Evolutionary conservation across 441 rosid species (phyloP), one percentile per base, ranked within the genome.

Genomic region (Populus hybrid): DNA sequence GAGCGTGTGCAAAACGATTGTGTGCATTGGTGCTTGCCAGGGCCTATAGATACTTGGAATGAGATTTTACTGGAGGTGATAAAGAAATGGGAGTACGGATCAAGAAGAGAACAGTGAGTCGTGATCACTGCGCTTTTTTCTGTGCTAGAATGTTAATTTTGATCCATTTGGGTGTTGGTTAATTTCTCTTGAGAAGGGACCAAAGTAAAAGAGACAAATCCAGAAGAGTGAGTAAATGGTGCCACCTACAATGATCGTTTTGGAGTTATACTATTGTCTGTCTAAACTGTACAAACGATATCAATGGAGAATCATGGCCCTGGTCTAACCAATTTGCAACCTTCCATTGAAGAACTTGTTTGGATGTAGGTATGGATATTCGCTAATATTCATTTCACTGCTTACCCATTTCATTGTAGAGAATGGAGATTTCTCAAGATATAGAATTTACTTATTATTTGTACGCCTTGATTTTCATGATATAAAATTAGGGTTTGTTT

Each of bases 1-100:
- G 93, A 93, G 80, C 90, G 81, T 21, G 95, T 93, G 34, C 98
- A 90, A 72, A 95, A 95, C 76, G 99, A 95, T 74, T 95, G 99
- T 78, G 89, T 95, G 6, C 99, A 94, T 78, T 95, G 99, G 99
- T 95, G 99, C 81, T 78, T 95, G 68, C 99, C 99, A 14, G 99
- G 99, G 68, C 93, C 99, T 9, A 75, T 95, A 1, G 99, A 95
- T 82, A 90, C 99, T 20, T 95, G 99, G 99, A 95, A 94, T 79
- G 90, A 90, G 85, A 91, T 95, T 73, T 74, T 94, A 72, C 75
- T 92, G 6, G 86, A 89, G 75, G 79, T 89, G 78, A 75, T 92
- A 57, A 87, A 88, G 83, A 90, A 88, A 78, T 88, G 97, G 97
- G 75, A 79, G 6, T 11, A 69, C 66, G 69, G 42, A 64, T 82